A percentile compares a stretch with the other conserved stretches of the same genome.
These are phyloP conservation scores for Diversispora epigaea DNA, from an alignment of 192 early-diverging fungal genomes.

Conservation along the genomic window DNA sequence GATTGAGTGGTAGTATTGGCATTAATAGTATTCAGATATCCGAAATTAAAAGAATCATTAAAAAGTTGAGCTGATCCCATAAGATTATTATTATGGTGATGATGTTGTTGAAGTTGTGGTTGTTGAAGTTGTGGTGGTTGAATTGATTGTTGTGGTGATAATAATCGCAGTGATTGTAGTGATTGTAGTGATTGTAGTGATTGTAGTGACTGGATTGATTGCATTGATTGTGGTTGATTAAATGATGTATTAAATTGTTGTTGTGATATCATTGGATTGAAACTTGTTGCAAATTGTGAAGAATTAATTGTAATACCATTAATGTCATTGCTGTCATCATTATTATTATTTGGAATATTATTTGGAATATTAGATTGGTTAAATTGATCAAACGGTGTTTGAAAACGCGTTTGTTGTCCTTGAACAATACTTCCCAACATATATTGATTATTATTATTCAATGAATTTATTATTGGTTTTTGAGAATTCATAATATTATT, in stretches of 20 bases:
- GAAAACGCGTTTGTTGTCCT: not conserved
- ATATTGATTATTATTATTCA: not conserved
- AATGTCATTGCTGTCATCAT: not conserved
- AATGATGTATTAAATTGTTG: too few species aligned
- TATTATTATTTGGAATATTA: too few species aligned
- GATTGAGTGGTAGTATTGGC: too few species aligned
- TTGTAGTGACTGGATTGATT: too few species aligned
- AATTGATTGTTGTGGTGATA: not conserved
- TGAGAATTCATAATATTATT: not conserved
- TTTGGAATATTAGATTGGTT: not conserved
- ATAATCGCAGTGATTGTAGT: too few species aligned
- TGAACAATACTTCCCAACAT: not conserved
- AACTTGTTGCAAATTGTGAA: not conserved
- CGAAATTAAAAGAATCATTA: not conserved
- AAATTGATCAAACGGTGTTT: not conserved
- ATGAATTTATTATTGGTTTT: not conserved
- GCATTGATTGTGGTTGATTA: too few species aligned
- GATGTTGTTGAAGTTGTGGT: not conserved
- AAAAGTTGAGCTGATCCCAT: not conserved
- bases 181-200: not conserved
- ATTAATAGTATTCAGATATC: not conserved
- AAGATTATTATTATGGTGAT: not conserved
- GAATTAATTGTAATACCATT: not conserved
- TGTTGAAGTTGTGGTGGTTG: not conserved
- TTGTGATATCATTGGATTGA: not conserved